Base-by-base conservation (phyloP, 2,329 filamentous ascomycete species). In the Aureobasidium sp. region DNA sequence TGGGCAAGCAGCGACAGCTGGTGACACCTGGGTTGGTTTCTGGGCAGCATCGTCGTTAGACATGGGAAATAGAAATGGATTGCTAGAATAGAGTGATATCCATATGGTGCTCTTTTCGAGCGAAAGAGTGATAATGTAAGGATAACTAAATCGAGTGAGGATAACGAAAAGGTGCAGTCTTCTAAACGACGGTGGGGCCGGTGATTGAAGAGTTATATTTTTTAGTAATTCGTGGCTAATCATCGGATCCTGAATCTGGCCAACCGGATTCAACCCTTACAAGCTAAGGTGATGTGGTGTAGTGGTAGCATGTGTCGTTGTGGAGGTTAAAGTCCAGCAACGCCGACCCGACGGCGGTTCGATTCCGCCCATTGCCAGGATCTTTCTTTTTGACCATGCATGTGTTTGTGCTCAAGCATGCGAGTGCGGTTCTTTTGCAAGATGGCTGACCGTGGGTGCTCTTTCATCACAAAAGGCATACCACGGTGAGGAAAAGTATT, bases 1-100 rank as follows among this genome's bases (percentile, higher is more conserved):
- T 95, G 68, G 89, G 89, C 70, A 91, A 89, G 78, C 90, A 94
- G 80, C 83, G 90, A 71, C 70, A 67, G n/a, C 68, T 75, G 57
- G 76, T 78, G 35, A 60, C 53, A 14, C 54, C 54, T 19, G 52
- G 44, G 8, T 48, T 61, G 33, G 60, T 53, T 1, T 29, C 40
- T 11, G 61, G 53, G 48, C 61, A 63, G 39, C 53, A 57, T 45
- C 53, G 53, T 35, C 53, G 53, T 22, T 57, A 35, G 24, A 11
- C 17, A 42, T 29, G 12, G 33, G 33, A 52, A 7, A 39, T 52
- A 52, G 24, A 48, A 5, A 2, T 11, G 45, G 15, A 48, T 48
- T 29, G 3, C 11, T 29, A 48, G 24, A 48, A 48, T 48, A 48
- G 45, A 48, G 45, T n/a, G 45, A 31, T 48, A 31, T 48, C 24